phyloP scores from a whole-genome alignment of 1,284 basidiomycete genomes.

The Ceratobasidium sp. region DNA sequence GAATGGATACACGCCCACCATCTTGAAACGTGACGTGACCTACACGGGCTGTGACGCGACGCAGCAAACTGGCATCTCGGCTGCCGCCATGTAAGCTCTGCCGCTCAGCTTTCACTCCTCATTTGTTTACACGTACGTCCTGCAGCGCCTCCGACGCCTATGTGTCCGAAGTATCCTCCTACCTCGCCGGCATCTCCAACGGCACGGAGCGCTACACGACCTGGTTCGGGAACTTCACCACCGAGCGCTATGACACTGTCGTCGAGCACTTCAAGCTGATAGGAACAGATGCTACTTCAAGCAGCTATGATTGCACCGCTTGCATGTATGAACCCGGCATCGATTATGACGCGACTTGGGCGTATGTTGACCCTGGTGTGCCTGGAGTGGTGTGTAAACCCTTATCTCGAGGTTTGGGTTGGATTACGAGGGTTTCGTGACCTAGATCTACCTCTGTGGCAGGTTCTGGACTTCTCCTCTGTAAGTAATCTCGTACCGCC shows the following conservation, averaged over 20 bases:
- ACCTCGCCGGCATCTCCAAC: too few species aligned
- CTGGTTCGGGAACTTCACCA: neutral
- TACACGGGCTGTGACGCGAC: constrained; percentile 32
- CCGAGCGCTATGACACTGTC: neutral
- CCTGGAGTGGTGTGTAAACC: constrained; percentile 25
- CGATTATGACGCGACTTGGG: neutral
- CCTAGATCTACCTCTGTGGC: too few species aligned
- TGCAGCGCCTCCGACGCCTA: constrained; percentile 16
- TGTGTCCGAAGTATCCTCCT: neutral
- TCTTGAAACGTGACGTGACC: constrained; percentile 22
- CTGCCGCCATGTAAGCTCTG: constrained; percentile 32
- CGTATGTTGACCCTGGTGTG: constrained; percentile 34
- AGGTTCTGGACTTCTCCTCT: too few species aligned
- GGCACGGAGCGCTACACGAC: too few species aligned
- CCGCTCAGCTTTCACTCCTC: neutral
- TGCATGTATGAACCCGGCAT: neutral
- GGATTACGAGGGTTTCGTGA: too few species aligned
- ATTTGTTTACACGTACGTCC: neutral
- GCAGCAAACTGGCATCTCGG: neutral
- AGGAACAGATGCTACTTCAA: neutral
- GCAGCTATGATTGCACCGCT: constrained; percentile 25
- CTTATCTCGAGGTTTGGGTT: constrained; percentile 8
- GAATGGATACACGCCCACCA: neutral
- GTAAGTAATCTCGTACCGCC: too few species aligned
- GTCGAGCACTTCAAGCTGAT: constrained; percentile 4